These are phyloP conservation scores for Thinopyrum elongatum DNA, from an alignment of 176 grass and related monocot species.

Conservation along the genomic window DNA sequence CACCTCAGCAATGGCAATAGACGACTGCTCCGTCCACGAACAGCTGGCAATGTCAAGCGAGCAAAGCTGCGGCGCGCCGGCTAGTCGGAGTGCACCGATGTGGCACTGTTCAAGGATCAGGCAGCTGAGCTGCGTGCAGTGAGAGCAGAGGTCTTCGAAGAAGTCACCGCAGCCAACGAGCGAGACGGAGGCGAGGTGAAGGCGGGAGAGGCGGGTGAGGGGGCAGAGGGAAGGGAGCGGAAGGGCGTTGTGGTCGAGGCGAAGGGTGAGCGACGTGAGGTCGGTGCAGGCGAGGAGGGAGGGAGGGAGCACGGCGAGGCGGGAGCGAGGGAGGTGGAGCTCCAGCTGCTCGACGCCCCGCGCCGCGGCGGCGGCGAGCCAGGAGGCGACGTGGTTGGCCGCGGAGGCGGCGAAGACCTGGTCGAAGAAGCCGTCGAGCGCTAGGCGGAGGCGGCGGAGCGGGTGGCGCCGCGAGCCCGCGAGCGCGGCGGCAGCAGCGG, in stretches of 20 bases:
- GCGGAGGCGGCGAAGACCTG: slow-evolving; percentile 44
- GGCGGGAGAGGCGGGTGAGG: slow-evolving; percentile 27
- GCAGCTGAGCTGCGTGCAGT: slow-evolving; percentile 25
- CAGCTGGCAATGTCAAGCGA: slow-evolving; percentile 38
- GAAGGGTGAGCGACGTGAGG: slow-evolving; percentile 42
- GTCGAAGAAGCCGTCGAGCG: slow-evolving; percentile 42
- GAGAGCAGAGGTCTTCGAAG: slow-evolving; percentile 36
- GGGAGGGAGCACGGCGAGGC: slow-evolving; percentile 36
- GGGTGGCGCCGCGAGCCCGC: not conserved
- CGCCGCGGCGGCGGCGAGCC: slow-evolving; percentile 38
- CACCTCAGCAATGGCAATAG: slow-evolving; percentile 19
- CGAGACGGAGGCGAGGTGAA: slow-evolving; percentile 35
- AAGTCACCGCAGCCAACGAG: slow-evolving; percentile 29
- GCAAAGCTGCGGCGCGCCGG: slow-evolving; percentile 28
- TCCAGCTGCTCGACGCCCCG: slow-evolving; percentile 41
- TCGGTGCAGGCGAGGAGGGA: slow-evolving; percentile 37
- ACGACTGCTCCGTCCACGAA: slow-evolving; percentile 39
- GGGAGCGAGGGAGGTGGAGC: slow-evolving; percentile 50
- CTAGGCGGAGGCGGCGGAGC: slow-evolving; percentile 47
- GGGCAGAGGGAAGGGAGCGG: slow-evolving; percentile 37
- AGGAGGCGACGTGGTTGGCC: slow-evolving; percentile 34
- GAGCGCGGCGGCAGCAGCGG: slow-evolving; percentile 28
- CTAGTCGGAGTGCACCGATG: slow-evolving; percentile 36
- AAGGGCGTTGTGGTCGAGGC: slow-evolving; percentile 32
- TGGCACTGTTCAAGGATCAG: slow-evolving; percentile 37